phyloP scores from a whole-genome alignment of 495 filamentous ascomycete genomes.

The Massariosphaeria phaeospora region DNA sequence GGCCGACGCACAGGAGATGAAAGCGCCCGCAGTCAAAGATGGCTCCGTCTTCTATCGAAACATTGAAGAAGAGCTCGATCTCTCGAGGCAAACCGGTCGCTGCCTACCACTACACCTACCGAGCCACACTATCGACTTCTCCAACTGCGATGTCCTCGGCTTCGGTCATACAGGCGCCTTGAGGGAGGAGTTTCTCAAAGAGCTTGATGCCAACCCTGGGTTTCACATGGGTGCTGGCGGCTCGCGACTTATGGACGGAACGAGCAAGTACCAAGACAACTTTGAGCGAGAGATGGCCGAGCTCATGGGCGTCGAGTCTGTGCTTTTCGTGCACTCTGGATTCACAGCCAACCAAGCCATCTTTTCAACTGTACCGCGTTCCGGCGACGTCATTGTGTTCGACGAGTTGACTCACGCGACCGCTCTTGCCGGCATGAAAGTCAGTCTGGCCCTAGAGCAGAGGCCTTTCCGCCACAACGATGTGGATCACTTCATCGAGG shows the following conservation, averaged over 20 bases:
- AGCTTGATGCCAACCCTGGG: conserved; percentile 36
- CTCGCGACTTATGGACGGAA: conserved; percentile 62
- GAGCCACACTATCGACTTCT: conserved; percentile 50
- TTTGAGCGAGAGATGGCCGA: conserved; percentile 59
- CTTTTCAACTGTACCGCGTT: conserved; percentile 59
- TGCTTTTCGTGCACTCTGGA: conserved; percentile 66
- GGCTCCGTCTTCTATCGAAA: background rate
- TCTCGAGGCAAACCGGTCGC: too few species aligned
- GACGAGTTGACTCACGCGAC: conserved; percentile 74
- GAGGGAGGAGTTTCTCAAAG: conserved; percentile 40
- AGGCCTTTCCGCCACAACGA: conserved; percentile 44
- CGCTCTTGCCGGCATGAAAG: conserved; percentile 66
- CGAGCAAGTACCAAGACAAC: conserved; percentile 55
- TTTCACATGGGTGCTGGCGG: conserved; percentile 49
- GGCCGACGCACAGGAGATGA: too few species aligned
- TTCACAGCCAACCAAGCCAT: conserved; percentile 69
- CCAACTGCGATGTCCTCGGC: conserved; percentile 57
- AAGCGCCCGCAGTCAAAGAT: too few species aligned
- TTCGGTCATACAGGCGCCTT: conserved; percentile 45
- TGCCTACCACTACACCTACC: too few species aligned
- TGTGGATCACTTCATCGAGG: background rate
- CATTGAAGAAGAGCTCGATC: background rate
- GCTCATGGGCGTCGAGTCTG: conserved; percentile 58
- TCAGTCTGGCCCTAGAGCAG: conserved; percentile 51
- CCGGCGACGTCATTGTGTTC: conserved; percentile 62